phyloP scores from a whole-genome alignment of 345 rosid genomes.

The Ceriops zippeliana region DNA sequence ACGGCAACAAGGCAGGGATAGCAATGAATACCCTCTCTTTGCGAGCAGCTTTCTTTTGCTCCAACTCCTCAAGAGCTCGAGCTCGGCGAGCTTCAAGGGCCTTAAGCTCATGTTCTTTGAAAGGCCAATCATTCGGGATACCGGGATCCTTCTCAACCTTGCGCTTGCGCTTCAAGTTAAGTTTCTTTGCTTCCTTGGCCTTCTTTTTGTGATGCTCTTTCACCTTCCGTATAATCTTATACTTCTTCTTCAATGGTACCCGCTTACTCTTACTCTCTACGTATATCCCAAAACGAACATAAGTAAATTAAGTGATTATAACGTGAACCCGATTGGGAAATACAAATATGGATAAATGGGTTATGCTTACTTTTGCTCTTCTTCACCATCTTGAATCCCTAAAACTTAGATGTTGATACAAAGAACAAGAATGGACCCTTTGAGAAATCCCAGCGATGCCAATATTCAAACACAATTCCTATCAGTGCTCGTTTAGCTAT shows the following conservation, averaged over 20 bases:
- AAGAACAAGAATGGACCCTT: no score
- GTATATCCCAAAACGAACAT: not conserved
- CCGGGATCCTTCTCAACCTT: slow-evolving; percentile 96
- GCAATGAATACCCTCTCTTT: slow-evolving; percentile 68
- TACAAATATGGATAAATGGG: not conserved
- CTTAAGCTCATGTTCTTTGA: slow-evolving; percentile 94
- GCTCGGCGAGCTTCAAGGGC: slow-evolving; percentile 86
- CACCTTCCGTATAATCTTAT: slow-evolving; percentile 81
- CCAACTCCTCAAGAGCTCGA: slow-evolving; percentile 77
- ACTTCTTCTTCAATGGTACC: slow-evolving; percentile 69
- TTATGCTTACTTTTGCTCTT: slow-evolving; percentile 65
- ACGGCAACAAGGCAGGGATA: not conserved
- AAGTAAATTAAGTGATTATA: not conserved
- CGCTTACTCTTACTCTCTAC: slow-evolving; percentile 98
- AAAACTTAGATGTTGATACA: no score
- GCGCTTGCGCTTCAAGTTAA: slow-evolving; percentile 44
- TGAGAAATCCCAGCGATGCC: no score
- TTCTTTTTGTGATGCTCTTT: slow-evolving; percentile 95
- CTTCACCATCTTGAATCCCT: slow-evolving; percentile 55
- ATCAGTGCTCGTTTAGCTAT: no score
- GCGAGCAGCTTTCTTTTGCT: slow-evolving; percentile 81
- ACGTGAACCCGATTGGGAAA: not conserved
- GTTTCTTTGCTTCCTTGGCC: slow-evolving; percentile 91
- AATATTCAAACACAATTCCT: no score
- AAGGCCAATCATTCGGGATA: slow-evolving; percentile 97